phyloP scores from a whole-genome alignment of 345 rosid species.

The Citrus medica region DNA sequence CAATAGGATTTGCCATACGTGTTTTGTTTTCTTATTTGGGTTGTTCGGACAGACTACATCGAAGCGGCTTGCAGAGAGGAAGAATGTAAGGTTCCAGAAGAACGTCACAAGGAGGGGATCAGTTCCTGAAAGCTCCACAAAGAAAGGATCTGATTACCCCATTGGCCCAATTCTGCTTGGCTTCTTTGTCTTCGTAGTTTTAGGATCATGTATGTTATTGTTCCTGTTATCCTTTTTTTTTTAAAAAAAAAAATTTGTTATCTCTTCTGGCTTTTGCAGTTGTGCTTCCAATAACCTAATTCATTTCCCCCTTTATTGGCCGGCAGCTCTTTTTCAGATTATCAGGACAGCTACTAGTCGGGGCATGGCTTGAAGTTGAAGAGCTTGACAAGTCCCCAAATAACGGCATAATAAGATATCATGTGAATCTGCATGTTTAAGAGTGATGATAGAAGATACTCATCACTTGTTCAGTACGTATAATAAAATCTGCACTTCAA shows the following conservation, averaged over 20 bases:
- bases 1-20: not conserved
- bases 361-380: slow-evolving; percentile 17
- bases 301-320: not conserved
- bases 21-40: not conserved
- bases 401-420: not conserved
- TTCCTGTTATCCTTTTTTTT: not conserved
- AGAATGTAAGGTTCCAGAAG: slow-evolving; percentile 31
- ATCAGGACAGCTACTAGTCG: slow-evolving; percentile 27
- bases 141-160: slow-evolving; percentile 33
- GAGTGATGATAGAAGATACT: not conserved
- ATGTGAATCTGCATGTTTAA: not conserved
- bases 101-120: slow-evolving; percentile 35
- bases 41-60: slow-evolving; percentile 22
- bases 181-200: slow-evolving; percentile 33
- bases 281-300: not conserved
- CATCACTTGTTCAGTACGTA: not conserved
- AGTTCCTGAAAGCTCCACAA: slow-evolving; percentile 18
- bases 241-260: not conserved
- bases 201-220: slow-evolving; percentile 33
- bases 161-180: slow-evolving; percentile 37
- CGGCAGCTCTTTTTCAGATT: slow-evolving; percentile 37
- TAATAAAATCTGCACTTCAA: not conserved
- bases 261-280: not conserved
- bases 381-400: not conserved
- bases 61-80: slow-evolving; percentile 34